Percentiles rank a stretch among this genome's conserved stretches.
Evolutionary conservation across 2,329 filamentous ascomycete species (phyloP).

Genomic region (Colletotrichum sp.): DNA sequence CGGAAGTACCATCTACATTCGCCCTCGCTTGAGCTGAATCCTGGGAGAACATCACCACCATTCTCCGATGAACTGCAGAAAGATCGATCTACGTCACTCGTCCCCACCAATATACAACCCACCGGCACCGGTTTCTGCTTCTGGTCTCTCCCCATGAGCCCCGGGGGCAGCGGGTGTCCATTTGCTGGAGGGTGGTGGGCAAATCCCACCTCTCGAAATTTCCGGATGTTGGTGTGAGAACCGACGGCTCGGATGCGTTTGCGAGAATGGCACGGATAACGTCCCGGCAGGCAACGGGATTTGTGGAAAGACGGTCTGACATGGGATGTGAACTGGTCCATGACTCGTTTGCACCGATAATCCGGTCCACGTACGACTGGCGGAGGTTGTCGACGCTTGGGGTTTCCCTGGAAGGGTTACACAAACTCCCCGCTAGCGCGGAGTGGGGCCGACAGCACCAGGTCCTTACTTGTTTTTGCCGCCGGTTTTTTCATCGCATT

Average conservation of each 20-base stretch:
- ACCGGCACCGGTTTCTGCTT: background rate
- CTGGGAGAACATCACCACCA: background rate
- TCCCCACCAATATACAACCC: background rate
- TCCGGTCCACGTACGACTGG: background rate
- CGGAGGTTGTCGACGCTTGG: background rate
- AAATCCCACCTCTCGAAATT: background rate
- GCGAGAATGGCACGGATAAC: background rate
- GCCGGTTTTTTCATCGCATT: accelerated
- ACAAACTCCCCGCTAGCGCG: background rate
- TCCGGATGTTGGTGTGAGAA: background rate
- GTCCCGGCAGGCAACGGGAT: background rate
- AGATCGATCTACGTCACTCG: slow-evolving; percentile 7
- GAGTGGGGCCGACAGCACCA: background rate
- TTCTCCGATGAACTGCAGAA: slow-evolving; percentile 3
- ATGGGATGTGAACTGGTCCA: background rate
- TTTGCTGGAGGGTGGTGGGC: background rate
- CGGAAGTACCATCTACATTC: slow-evolving; percentile 6
- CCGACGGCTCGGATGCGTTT: background rate
- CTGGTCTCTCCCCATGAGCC: background rate
- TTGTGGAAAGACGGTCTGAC: background rate
- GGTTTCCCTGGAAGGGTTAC: background rate
- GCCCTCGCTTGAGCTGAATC: background rate
- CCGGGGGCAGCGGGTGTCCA: background rate
- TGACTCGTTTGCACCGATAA: slow-evolving; percentile 1
- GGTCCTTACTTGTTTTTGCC: background rate